Conservation (phyloP, 345 rosid genomes). For the Populus alba region DNA sequence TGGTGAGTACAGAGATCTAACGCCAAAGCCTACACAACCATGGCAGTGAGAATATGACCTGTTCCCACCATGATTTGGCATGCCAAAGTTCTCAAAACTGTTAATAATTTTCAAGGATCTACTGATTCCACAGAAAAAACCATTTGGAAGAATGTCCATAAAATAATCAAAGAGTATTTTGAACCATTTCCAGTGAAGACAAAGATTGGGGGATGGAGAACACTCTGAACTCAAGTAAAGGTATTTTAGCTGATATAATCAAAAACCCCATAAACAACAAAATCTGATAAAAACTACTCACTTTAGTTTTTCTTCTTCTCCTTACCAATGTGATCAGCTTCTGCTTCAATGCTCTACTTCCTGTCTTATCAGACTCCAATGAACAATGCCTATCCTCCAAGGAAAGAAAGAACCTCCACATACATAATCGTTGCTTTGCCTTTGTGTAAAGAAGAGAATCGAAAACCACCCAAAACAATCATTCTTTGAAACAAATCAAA, state of each 20-base stretch:
- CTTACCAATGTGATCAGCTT: not conserved
- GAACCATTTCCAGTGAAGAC: conserved; percentile 23
- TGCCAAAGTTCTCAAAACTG: conserved; percentile 7
- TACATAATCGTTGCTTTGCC: not conserved
- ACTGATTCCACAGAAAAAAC: conserved; percentile 14
- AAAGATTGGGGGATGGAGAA: conserved; percentile 18
- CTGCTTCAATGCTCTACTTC: not conserved
- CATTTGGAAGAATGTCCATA: conserved; percentile 22
- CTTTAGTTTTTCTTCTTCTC: not conserved
- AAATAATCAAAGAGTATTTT: conserved; percentile 16
- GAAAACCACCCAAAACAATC: conserved; percentile 9
- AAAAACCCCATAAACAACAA: conserved; percentile 12
- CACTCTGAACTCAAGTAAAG: not conserved
- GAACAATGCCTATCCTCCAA: not conserved
- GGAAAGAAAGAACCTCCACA: not conserved
- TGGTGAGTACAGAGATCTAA: conserved; percentile 16
- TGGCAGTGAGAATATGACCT: conserved; percentile 26
- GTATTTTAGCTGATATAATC: conserved; percentile 22
- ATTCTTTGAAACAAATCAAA: conserved; percentile 4
- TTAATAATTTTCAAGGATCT: conserved; percentile 23
- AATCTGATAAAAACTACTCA: not conserved
- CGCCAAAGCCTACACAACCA: conserved; percentile 9
- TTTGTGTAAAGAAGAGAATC: not conserved
- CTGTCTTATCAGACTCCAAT: not conserved
- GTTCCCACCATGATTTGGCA: conserved; percentile 26